A percentile compares a stretch with the other conserved stretches of the same genome.
These are phyloP conservation scores for Rehmannia glutinosa DNA, from an alignment of 257 asterid species.

Conservation along the genomic window DNA sequence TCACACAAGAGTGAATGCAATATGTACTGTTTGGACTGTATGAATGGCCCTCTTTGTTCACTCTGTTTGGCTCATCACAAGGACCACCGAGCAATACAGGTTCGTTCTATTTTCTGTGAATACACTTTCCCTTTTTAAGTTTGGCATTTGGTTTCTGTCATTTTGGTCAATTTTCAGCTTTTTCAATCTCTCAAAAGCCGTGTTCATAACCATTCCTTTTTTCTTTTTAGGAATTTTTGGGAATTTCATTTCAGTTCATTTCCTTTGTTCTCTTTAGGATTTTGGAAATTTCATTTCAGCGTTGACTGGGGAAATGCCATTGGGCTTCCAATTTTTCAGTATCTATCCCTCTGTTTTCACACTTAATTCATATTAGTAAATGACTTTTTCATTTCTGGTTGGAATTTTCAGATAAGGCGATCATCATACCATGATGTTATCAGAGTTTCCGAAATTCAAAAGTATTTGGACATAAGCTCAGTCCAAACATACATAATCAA, in stretches of 20 bases:
- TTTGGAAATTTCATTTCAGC: background rate
- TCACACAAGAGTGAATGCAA: conserved; percentile 64
- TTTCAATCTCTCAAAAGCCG: no score
- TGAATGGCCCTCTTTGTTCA: conserved; percentile 55
- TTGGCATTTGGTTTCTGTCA: conserved; percentile 23
- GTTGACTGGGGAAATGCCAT: conserved; percentile 32
- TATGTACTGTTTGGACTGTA: conserved; percentile 58
- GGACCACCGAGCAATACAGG: conserved; percentile 64
- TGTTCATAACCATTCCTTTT: no score
- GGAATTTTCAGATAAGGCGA: conserved; percentile 69
- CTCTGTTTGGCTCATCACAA: conserved; percentile 46
- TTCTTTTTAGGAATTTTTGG: no score
- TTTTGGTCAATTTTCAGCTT: conserved; percentile 1
- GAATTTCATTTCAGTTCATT: no score
- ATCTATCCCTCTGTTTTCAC: no score
- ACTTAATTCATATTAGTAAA: no score
- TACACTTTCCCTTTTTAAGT: background rate
- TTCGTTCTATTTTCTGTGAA: no score
- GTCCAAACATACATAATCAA: conserved; percentile 83
- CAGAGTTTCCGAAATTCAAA: conserved; percentile 74
- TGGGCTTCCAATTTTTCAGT: background rate
- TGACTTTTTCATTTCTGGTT: no score
- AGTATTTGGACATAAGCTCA: conserved; percentile 58
- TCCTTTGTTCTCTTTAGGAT: background rate
- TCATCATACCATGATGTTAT: conserved; percentile 91